Base-by-base conservation (phyloP, 169 alveolate species). In the Haemoproteus tartakovskyi region DNA sequence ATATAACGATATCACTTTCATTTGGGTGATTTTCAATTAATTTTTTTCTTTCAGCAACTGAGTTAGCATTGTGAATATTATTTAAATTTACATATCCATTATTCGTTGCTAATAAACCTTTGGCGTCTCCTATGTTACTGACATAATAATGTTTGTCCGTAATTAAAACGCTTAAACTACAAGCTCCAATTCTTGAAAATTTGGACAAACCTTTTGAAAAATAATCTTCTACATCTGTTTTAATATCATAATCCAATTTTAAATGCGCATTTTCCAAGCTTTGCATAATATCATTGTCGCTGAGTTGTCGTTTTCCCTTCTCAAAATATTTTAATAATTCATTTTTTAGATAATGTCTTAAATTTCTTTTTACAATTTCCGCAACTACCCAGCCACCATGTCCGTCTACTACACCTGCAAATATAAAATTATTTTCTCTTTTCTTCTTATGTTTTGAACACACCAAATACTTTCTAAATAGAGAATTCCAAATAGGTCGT, bases 11-110 rank as follows among this genome's bases (percentile, higher is more conserved):
- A 27, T 88, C 89, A 0, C 63, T 67, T 52, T 88, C 93, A 18
- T 79, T 47, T 4, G 91, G 91, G 57, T 88, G 93, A 33, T 67
- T 78, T n/a, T 63, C 43, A 24, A 50, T 19, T 30, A 88, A 78
- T 22, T 80, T 74, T 48, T 48, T 60, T 45, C 80, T 74, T 67
- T 88, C 93, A 0, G 30, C 47, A 8, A 80, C 52, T 21, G 61
- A 52, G 48, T 78, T 56, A 9, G 91, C 91, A 36, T 80, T 87
- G 19, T 67, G 91, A 12, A 74, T 80, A 46, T 26, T 51, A 36
- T 82, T 87, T 38, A 87, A 33, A 36, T n/a, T 11, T 11, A 70
- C 41, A 41, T 27, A n/a, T 4, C 14, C 2, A 21, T 70, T 2
- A 1, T 43, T 43, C 21, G 29, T 70, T 27, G 57, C 29, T 70